phyloP scores from a whole-genome alignment of 2,329 filamentous ascomycete genomes.

The Penicillium occitanis region DNA sequence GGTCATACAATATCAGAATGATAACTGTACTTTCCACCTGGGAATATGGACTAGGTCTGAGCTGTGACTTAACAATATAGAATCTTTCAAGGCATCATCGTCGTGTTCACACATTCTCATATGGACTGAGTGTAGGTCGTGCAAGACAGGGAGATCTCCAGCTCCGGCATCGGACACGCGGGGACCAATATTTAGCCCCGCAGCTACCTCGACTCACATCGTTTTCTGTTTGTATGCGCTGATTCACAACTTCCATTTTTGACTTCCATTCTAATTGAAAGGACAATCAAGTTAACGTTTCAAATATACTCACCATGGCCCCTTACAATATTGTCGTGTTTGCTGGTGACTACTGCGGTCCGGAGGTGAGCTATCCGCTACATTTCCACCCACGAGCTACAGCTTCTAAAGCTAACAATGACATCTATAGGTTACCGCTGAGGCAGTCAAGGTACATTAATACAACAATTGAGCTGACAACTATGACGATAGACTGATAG shows the following conservation, averaged over 20 bases:
- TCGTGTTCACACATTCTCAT: background rate
- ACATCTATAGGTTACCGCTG: constrained; percentile 67
- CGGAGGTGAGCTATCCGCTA: constrained; percentile 62
- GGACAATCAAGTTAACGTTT: too few species aligned
- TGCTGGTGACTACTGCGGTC: constrained; percentile 79
- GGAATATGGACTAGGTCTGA: background rate
- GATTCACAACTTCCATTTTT: background rate
- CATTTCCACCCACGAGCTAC: background rate
- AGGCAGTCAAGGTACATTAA: constrained; percentile 73
- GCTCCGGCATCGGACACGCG: constrained; percentile 20
- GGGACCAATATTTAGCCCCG: constrained; percentile 12
- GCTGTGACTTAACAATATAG: background rate
- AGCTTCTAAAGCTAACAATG: constrained; percentile 1
- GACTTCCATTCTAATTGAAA: background rate
- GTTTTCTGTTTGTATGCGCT: background rate
- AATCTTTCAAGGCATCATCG: background rate
- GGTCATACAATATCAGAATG: constrained; percentile 5
- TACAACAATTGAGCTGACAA: background rate
- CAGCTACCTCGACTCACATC: background rate
- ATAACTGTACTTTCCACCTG: background rate
- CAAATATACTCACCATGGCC: constrained; percentile 55
- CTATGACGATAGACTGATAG: background rate
- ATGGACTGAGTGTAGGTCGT: background rate
- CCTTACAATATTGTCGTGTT: constrained; percentile 78
- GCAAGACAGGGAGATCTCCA: background rate